These are phyloP conservation scores for Sclerotinia spermophila DNA, from an alignment of 2,329 filamentous ascomycete species.

Conservation along the genomic window DNA sequence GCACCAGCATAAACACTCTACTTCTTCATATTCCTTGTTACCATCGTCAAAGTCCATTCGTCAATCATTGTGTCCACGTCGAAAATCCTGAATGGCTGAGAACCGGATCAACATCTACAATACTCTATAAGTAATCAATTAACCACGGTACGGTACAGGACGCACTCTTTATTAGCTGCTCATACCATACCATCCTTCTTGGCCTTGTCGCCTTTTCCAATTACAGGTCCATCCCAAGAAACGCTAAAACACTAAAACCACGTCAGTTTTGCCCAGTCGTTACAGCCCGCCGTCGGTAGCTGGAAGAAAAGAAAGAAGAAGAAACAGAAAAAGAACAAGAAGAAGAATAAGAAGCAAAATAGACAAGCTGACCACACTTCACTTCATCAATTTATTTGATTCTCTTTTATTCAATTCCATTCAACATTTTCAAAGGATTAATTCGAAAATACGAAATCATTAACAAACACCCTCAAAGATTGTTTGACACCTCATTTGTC, in stretches of 20 bases:
- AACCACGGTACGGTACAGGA: background rate
- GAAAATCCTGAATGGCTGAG: background rate
- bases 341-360: no score
- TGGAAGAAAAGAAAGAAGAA: background rate
- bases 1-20: background rate
- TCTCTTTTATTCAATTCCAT: background rate
- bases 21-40: background rate
- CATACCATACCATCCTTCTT: background rate
- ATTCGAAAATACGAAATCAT: background rate
- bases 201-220: background rate
- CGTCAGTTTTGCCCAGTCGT: slow-evolving; percentile 1
- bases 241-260: background rate
- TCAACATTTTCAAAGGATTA: background rate
- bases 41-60: background rate
- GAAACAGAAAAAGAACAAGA: background rate
- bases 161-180: background rate
- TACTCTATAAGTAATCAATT: background rate
- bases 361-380: background rate
- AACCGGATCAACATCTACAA: background rate
- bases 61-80: background rate
- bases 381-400: background rate
- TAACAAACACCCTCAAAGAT: background rate
- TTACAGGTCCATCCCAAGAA: background rate
- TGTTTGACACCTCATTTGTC: background rate
- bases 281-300: background rate